Base-by-base conservation (phyloP, 164 flowering plant species). In the Cinnamomum chago region DNA sequence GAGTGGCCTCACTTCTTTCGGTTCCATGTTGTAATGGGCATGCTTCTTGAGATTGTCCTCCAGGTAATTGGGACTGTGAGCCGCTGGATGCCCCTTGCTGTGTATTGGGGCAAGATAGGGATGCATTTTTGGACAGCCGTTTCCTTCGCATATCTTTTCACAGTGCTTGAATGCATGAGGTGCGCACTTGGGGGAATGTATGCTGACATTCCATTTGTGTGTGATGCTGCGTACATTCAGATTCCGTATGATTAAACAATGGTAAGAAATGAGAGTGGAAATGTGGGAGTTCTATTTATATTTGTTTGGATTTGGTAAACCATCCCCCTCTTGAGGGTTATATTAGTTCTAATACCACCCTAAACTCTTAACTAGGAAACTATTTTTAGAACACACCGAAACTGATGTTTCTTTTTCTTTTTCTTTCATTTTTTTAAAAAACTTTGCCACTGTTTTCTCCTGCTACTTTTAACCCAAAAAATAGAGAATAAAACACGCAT, bases 1-100 rank as follows among this genome's bases (percentile, higher is more conserved):
- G 93, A 90, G 71, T 90, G 92, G 97, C 99, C 99, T 13, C 99
- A 95, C 80, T 95, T 90, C 81, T 87, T 95, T 67, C 77, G 99
- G 70, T 92, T 93, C 81, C 97, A 95, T 81, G 93, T 93, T 62
- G 95, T 90, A 70, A 88, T 81, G 88, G 97, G 94, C 20, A 88
- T 93, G 96, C 80, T 93, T 22, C 80, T 95, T 66, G 98, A 90
- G 83, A 90, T 90, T 70, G 82, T 85, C 0, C 82, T 93, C 58
- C 93, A 95, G 81, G 88, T 89, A 51, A 62, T 85, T 1, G 98
- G 96, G 35, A 82, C 85, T 18, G 85, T 86, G 66, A 87, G 92
- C 77, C 86, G 90, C 11, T 92, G 91, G 91, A 62, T 92, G 88
- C 99, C 99, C 3, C 77, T 70, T 14, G 85, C 80, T 0, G 17